These are phyloP conservation scores for Aspergillus puulaauensis DNA, from an alignment of 2,329 filamentous ascomycete species.

Conservation along the genomic window DNA sequence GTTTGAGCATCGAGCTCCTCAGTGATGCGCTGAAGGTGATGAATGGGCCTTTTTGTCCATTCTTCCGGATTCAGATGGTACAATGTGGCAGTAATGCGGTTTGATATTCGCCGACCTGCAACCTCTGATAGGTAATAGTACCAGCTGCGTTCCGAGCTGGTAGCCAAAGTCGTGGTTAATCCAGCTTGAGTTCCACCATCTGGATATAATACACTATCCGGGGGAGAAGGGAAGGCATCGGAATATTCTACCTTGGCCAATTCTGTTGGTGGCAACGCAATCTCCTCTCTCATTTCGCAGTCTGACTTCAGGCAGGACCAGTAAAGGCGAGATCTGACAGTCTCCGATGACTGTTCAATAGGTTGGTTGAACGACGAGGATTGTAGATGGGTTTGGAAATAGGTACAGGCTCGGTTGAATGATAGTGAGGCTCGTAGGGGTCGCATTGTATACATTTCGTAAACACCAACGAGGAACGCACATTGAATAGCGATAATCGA, in stretches of 20 bases:
- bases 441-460: constrained; percentile 1
- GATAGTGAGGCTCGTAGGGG: neutral
- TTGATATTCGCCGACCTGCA: too few relatives aligned
- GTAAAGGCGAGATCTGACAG: neutral
- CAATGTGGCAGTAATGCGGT: too few relatives aligned
- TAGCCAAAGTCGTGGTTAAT: too few relatives aligned
- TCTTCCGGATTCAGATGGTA: too few relatives aligned
- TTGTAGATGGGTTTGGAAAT: neutral
- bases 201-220: neutral
- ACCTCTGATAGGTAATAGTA: too few relatives aligned
- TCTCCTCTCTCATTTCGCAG: constrained; percentile 1
- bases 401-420: neutral
- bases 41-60: too few relatives aligned
- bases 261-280: neutral
- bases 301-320: constrained; percentile 1
- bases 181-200: neutral
- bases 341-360: neutral
- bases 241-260: neutral
- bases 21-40: too few relatives aligned
- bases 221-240: neutral
- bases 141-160: too few relatives aligned
- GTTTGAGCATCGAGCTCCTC: too few relatives aligned
- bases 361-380: neutral
- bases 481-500: neutral
- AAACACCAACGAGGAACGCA: neutral